Evolutionary conservation across 306 rosid genomes (phyloP).

Genomic region (Alnus rubra): DNA sequence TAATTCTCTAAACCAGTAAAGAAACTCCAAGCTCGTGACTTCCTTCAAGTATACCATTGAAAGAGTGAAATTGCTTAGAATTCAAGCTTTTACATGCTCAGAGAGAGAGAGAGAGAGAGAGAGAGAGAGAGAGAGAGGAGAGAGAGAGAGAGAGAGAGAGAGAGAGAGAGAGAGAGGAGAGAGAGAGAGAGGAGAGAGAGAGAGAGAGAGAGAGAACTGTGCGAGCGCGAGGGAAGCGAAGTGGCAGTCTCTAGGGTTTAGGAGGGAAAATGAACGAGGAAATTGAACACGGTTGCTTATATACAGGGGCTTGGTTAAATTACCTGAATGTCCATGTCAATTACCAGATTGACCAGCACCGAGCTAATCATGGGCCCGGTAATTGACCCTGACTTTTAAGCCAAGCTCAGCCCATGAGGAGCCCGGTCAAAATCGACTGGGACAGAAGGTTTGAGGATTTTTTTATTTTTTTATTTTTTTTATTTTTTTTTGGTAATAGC

Average conservation of each 20-base stretch:
- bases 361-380: not conserved
- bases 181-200: too few relatives aligned
- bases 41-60: not conserved
- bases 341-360: not conserved
- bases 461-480: too few relatives aligned
- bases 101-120: constrained; percentile 4
- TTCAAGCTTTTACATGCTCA: not conserved
- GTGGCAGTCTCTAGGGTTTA: constrained; percentile 34
- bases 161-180: too few relatives aligned
- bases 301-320: not conserved
- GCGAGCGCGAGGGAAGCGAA: constrained; percentile 4
- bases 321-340: constrained; percentile 15
- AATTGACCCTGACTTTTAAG: not conserved
- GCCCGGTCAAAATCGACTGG: not conserved
- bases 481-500: too few relatives aligned
- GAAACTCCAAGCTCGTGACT: not conserved
- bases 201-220: constrained; percentile 20
- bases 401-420: not conserved
- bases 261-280: not conserved
- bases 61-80: not conserved
- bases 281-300: not conserved
- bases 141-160: too few relatives aligned
- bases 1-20: not conserved
- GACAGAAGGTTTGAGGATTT: too few relatives aligned
- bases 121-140: too few relatives aligned